Conservation (phyloP, 768 basidiomycete species). For the Termitomyces sp. region DNA sequence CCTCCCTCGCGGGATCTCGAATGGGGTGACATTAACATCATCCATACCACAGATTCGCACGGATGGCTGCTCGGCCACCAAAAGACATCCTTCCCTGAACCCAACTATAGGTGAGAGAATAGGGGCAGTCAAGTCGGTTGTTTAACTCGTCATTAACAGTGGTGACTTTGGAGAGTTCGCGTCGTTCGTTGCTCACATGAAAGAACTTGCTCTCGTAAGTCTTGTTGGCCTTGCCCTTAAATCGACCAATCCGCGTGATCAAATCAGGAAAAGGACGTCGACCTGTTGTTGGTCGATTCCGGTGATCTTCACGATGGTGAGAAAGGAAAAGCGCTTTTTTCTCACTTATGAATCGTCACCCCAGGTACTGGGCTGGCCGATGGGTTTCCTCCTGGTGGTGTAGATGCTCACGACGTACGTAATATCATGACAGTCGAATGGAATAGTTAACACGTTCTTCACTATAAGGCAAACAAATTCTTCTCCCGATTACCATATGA, state of each 20-base stretch:
- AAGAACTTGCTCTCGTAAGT: conserved; percentile 4
- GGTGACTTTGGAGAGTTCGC: conserved; percentile 40
- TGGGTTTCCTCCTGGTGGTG: conserved; percentile 63
- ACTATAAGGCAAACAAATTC: conserved; percentile 62
- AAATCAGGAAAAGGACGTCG: conserved; percentile 60
- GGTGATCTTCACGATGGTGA: conserved; percentile 73
- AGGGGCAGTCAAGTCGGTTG: background rate
- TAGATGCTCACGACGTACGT: conserved; percentile 68
- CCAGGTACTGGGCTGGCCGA: conserved; percentile 73
- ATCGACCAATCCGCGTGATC: background rate
- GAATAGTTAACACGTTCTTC: background rate
- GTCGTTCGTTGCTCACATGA: conserved; percentile 15
- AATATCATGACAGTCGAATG: background rate
- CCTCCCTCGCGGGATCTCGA: conserved; percentile 62
- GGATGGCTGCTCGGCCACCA: conserved; percentile 76
- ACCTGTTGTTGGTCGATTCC: conserved; percentile 77
- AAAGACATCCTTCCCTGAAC: conserved; percentile 65
- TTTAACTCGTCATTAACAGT: conserved; percentile 12
- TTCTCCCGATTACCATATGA: conserved; percentile 75
- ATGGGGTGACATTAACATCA: conserved; percentile 89
- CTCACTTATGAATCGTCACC: background rate
- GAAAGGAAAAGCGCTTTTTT: background rate
- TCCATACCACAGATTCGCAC: conserved; percentile 83
- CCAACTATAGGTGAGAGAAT: conserved; percentile 54
- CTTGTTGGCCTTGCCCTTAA: background rate